A percentile compares a stretch with the other conserved stretches of the same genome.
These are phyloP conservation scores for Leccinellum albellum DNA, from an alignment of 768 basidiomycete species.

Conservation along the genomic window DNA sequence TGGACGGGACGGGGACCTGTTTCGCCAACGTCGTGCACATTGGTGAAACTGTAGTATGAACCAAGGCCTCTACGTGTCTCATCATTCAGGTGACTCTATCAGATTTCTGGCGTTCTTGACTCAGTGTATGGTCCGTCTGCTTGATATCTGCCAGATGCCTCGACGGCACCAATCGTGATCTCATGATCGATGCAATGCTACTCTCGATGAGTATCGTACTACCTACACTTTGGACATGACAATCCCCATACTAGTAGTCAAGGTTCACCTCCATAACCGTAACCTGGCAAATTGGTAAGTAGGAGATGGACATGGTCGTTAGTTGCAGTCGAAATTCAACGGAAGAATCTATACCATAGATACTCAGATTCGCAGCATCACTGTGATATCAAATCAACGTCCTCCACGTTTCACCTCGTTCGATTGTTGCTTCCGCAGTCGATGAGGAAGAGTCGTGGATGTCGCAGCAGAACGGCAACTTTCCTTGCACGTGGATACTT, in stretches of 20 bases:
- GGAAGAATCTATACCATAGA: background rate
- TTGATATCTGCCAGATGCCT: background rate
- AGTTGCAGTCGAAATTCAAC: background rate
- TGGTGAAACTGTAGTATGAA: background rate
- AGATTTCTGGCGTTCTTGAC: background rate
- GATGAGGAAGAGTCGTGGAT: no score
- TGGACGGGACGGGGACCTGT: background rate
- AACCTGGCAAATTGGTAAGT: background rate
- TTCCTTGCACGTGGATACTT: background rate
- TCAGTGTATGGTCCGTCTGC: background rate
- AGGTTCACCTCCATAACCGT: background rate
- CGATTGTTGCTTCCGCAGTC: no score
- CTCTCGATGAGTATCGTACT: background rate
- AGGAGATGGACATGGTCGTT: no score
- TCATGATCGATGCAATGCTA: background rate
- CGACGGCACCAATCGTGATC: background rate
- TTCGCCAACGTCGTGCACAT: background rate
- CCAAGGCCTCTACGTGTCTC: background rate
- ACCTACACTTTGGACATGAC: background rate
- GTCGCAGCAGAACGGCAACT: background rate
- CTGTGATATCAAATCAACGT: background rate
- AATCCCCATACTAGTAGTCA: background rate
- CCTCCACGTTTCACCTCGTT: background rate
- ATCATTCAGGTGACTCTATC: background rate
- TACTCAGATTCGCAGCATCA: background rate